These are phyloP conservation scores for Myotisia sp. DNA, from an alignment of 2,329 filamentous ascomycete genomes.

Conservation along the genomic window DNA sequence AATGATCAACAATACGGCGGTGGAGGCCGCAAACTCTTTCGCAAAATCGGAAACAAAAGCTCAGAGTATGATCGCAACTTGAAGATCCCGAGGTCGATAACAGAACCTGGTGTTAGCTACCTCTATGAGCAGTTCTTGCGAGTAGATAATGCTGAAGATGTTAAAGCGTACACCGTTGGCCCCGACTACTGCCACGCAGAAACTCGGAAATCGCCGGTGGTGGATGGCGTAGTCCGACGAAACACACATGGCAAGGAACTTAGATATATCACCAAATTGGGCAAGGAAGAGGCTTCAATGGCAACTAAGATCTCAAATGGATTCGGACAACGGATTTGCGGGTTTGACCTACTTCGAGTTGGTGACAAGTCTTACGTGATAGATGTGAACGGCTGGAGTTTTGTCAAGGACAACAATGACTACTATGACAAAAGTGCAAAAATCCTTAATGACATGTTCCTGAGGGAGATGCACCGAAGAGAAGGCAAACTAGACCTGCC, in stretches of 20 bases:
- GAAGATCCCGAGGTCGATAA: conserved; percentile 61
- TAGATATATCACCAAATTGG: conserved; percentile 79
- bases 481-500: conserved; percentile 22
- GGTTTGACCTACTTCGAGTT: conserved; percentile 83
- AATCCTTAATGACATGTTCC: conserved; percentile 77
- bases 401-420: conserved; percentile 97
- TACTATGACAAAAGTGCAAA: conserved; percentile 87
- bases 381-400: conserved; percentile 98
- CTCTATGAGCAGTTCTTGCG: conserved; percentile 95
- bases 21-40: conserved; percentile 79
- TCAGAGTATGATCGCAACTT: conserved; percentile 80
- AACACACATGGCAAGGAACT: conserved; percentile 97
- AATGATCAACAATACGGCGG: conserved; percentile 59
- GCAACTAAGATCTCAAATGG: conserved; percentile 79
- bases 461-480: conserved; percentile 51
- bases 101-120: conserved; percentile 69
- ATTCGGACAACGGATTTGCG: conserved; percentile 90
- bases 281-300: conserved; percentile 65
- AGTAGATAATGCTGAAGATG: conserved; percentile 93
- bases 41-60: conserved; percentile 98
- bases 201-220: conserved; percentile 90
- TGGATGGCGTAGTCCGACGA: conserved; percentile 85
- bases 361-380: conserved; percentile 90
- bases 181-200: conserved; percentile 89
- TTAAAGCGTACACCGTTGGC: conserved; percentile 96